Base-by-base conservation (phyloP, 208 protist species). In the Lotmaria passim region DNA sequence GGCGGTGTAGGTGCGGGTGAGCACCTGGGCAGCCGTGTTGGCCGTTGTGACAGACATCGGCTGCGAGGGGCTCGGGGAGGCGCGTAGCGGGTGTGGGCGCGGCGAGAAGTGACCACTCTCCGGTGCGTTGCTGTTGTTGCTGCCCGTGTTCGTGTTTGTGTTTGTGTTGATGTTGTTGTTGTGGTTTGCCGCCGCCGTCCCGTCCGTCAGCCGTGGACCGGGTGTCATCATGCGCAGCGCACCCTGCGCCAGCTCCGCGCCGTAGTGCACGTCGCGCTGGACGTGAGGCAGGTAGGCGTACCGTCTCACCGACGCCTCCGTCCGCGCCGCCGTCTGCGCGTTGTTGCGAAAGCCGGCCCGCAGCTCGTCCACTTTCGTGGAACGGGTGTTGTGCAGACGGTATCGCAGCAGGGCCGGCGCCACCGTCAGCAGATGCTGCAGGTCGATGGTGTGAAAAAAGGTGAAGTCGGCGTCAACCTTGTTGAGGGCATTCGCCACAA, bases 231-330 rank as follows among this genome's bases (percentile, higher is more conserved):
- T 46, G 10, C 87, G 85, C 41, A 53, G 30, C 21, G 82, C 84
- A 36, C 75, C 52, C 53, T 86, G 79, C 46, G 72, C 52, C 41
- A 89, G 48, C 39, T 79, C 51, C 2, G 83, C 81, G 0, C 87
- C 82, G 47, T 83, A 89, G 34, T 72, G 61, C 39, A 92, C 68
- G n/a, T 87, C 78, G 47, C 69, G 68, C 46, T 77, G 73, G 12
- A 71, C 65, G 60, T 74, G 69, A 0, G 73, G 79, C 19, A 72
- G 26, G 57, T 70, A 80, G 36, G 62, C 76, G 70, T 74, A 85
- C 44, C 55, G 79, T 72, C 47, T 75, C 52, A 75, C 66, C 31
- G 75, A 66, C 39, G 75, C 68, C 55, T 69, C 61, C 12, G 71
- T 77, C 24, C 63, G 63, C 21, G 56, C 52, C 3, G 55, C 63